A percentile compares a stretch with the other conserved stretches of the same genome.
Evolutionary conservation across 441 rosid species (phyloP).

Genomic region (Isatis lusitanica): DNA sequence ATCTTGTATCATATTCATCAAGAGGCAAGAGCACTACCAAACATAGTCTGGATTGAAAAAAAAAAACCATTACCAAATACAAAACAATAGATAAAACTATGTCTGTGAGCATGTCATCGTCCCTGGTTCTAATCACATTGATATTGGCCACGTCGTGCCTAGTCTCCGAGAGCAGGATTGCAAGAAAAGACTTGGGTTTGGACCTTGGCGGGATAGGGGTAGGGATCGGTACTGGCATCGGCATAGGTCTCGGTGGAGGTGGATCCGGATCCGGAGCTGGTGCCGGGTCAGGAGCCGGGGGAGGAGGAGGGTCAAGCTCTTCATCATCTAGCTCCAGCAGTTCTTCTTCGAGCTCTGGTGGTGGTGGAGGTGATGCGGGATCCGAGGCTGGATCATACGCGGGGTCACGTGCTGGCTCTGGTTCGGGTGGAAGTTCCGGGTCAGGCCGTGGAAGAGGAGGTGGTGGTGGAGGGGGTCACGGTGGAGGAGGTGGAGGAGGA

Average conservation of each 20-base stretch:
- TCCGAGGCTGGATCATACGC: conserved; percentile 64
- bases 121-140: conserved; percentile 33
- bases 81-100: conserved; percentile 12
- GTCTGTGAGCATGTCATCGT: conserved; percentile 26
- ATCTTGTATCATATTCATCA: conserved; percentile 28
- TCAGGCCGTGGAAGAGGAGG: conserved; percentile 32
- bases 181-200: conserved; percentile 63
- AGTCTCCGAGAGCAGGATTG: conserved; percentile 50
- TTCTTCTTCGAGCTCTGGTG: conserved; percentile 52
- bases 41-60: conserved; percentile 1
- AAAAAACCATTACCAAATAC: neutral
- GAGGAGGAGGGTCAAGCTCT: conserved; percentile 54
- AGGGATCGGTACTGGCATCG: conserved; percentile 56
- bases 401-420: conserved; percentile 58
- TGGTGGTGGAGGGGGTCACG: conserved; percentile 22
- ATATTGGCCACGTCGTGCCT: conserved; percentile 34
- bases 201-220: conserved; percentile 68
- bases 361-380: conserved; percentile 63
- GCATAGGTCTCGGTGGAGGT: conserved; percentile 63
- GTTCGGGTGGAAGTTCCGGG: conserved; percentile 37
- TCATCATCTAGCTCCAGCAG: conserved; percentile 49
- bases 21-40: conserved; percentile 20
- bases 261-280: conserved; percentile 65
- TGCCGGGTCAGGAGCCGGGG: conserved; percentile 55
- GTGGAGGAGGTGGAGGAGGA: conserved; percentile 38